Base-by-base conservation (phyloP, 179 eudicot species). In the Dionaea muscipula region DNA sequence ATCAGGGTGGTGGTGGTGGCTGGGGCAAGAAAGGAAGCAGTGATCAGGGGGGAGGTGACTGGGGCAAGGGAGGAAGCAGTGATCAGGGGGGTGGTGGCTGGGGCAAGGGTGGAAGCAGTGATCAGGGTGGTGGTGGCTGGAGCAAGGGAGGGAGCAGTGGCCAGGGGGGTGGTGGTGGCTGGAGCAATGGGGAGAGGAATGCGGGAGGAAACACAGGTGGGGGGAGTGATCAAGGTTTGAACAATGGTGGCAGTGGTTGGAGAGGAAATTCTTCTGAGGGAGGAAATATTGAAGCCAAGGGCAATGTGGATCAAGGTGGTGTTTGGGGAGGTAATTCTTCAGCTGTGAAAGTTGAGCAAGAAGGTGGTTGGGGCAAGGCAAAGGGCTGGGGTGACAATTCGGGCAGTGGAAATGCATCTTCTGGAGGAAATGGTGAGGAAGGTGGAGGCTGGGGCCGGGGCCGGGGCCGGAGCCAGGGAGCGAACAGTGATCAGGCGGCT, bases 371-470 rank as follows among this genome's bases (percentile, higher is more conserved):
- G 46, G 33, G 27, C 17, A 22, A 7, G 31, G 26, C 26, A 24
- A 25, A 51, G 28, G 50, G 64, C 22, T 57, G 71, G 37, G 49
- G 53, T 15, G 56, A 62, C 14, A 60, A 39, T 7, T 53, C 4
- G 9, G 17, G 64, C 8, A 61, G 47, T 61, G 61, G 72, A 11
- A 55, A 38, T 4, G 19, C 47, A 8, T 16, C 47, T 64, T 63
- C 56, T 38, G 65, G 66, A 17, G 71, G 72, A 19, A 54, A 56
- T 40, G 67, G 57, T 26, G 48, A 61, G 43, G 47, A 63, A 26
- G 61, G 63, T n/a, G 53, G 56, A 2, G 60, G 69, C 23, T 61
- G 68, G 50, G 69, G 66, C 37, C 65, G 74, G 74, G 57, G 24
- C 33, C 19, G 33, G 19, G 59, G 47, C 19, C 7, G 22, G 47